These are phyloP conservation scores for Lichenothelia convexa DNA, from an alignment of 495 filamentous ascomycete species.

Conservation along the genomic window DNA sequence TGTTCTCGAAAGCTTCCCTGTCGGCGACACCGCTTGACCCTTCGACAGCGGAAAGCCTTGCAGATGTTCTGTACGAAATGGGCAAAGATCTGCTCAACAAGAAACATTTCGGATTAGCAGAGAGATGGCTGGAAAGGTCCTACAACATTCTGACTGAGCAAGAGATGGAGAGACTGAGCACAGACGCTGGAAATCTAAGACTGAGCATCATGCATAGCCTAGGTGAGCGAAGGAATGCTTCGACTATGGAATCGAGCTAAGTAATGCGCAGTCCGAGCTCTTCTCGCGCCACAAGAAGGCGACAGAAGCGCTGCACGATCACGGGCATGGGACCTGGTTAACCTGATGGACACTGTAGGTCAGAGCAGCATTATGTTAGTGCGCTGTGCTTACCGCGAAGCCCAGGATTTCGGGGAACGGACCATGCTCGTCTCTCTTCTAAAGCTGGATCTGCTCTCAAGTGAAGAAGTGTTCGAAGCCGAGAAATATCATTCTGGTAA, in stretches of 20 bases:
- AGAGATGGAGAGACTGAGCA: slow-evolving; percentile 35
- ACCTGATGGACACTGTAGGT: slow-evolving; percentile 39
- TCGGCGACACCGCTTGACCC: slow-evolving; percentile 27
- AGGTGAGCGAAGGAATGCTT: slow-evolving; percentile 5
- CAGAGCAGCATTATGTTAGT: too few species aligned
- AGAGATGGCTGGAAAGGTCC: slow-evolving; percentile 60
- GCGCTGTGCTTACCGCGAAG: too few species aligned
- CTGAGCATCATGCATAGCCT: slow-evolving; percentile 41
- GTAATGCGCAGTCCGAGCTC: slow-evolving; percentile 29
- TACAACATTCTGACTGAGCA: slow-evolving; percentile 37
- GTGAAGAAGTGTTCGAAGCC: slow-evolving; percentile 11
- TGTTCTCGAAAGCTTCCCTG: slow-evolving; percentile 41
- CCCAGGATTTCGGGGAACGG: slow-evolving; percentile 41
- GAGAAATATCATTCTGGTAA: slow-evolving; percentile 14
- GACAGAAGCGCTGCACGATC: slow-evolving; percentile 26
- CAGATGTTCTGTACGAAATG: slow-evolving; percentile 55
- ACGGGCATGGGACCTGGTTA: slow-evolving; percentile 38
- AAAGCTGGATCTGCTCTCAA: slow-evolving; percentile 43
- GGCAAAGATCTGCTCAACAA: slow-evolving; percentile 39
- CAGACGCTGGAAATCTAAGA: slow-evolving; percentile 42
- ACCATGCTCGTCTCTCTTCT: slow-evolving; percentile 44
- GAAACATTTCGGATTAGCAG: slow-evolving; percentile 33
- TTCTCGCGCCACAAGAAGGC: slow-evolving; percentile 27
- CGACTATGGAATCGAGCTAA: neutral
- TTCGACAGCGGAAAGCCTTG: slow-evolving; percentile 39